Percentiles rank a stretch among this genome's conserved stretches.
Conservation (phyloP, 208 protist genomes). For the Trypanosoma cruzi region DNA sequence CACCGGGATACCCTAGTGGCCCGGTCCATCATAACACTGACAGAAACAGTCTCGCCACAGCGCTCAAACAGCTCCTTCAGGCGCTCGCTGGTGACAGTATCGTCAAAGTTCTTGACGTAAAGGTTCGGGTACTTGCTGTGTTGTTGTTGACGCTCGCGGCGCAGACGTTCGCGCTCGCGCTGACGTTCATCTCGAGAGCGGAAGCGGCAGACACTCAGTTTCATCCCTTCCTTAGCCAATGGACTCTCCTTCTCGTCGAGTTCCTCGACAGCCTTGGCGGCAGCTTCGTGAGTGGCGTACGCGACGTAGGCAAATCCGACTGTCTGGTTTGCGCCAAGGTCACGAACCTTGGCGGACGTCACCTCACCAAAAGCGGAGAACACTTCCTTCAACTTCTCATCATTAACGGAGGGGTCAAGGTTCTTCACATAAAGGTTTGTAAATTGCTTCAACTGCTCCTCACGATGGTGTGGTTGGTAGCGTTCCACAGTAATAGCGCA, state of each 20-base stretch:
- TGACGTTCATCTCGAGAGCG: slow-evolving; percentile 97
- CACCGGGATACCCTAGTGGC: slow-evolving; percentile 90
- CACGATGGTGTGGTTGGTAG: slow-evolving; percentile 95
- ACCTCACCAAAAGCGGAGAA: slow-evolving; percentile 97
- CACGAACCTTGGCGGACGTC: slow-evolving; percentile 97
- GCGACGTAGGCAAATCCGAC: slow-evolving; percentile 98
- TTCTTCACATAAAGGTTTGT: slow-evolving; percentile 99
- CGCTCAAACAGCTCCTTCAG: slow-evolving; percentile 95
- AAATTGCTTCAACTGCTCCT: slow-evolving; percentile 94
- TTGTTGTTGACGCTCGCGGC: slow-evolving; percentile 92
- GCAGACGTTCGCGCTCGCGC: slow-evolving; percentile 74
- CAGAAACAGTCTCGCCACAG: slow-evolving; percentile 97
- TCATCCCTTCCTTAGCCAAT: slow-evolving; percentile 82
- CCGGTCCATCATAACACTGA: slow-evolving; percentile 97
- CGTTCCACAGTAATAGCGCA: slow-evolving; percentile 95
- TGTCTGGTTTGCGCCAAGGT: slow-evolving; percentile 77
- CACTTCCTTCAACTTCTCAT: slow-evolving; percentile 93
- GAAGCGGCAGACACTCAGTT: slow-evolving; percentile 95
- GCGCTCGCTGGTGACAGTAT: slow-evolving; percentile 95
- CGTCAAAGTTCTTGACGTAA: slow-evolving; percentile 99
- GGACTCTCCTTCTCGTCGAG: slow-evolving; percentile 83
- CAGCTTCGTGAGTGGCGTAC: slow-evolving; percentile 93
- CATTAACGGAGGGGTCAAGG: slow-evolving; percentile 95
- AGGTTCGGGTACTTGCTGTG: slow-evolving; percentile 97
- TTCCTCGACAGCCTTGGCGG: slow-evolving; percentile 89